phyloP scores from a whole-genome alignment of 176 grass and related monocot genomes.

The Aegilops umbellulata region DNA sequence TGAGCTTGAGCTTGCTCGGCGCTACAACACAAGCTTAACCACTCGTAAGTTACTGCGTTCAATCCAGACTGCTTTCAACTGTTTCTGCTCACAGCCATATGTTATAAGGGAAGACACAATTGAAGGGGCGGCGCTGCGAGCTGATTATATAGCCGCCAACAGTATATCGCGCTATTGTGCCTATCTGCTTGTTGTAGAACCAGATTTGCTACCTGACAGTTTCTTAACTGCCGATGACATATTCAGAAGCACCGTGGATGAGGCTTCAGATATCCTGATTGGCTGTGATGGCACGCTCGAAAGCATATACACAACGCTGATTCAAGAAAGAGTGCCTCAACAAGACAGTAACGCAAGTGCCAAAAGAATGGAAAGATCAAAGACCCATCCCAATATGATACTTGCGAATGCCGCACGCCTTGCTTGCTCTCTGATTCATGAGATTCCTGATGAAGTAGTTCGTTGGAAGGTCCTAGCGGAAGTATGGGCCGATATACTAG shows the following conservation, averaged over 20 bases:
- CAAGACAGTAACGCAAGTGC: background rate
- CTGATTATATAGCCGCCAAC: background rate
- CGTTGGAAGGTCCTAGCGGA: background rate
- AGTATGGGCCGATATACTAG: background rate
- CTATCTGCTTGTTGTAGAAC: background rate
- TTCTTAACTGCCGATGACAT: background rate
- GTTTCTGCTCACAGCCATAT: background rate
- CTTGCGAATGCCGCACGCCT: background rate
- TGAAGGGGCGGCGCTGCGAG: background rate
- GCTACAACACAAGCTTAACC: background rate
- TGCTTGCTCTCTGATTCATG: background rate
- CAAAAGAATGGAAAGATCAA: background rate
- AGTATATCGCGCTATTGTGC: constrained; percentile 1
- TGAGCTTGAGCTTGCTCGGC: constrained; percentile 5
- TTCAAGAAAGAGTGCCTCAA: background rate
- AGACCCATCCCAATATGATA: background rate
- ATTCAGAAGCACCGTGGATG: background rate
- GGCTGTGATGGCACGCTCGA: background rate
- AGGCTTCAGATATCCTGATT: background rate
- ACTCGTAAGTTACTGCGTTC: background rate
- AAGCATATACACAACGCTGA: background rate
- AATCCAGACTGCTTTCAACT: background rate
- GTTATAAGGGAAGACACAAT: background rate
- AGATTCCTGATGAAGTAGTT: background rate
- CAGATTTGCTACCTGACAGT: constrained; percentile 11